Evolutionary conservation across 2,329 filamentous ascomycete species (phyloP).

Genomic region (Teratosphaeria zuluensis): DNA sequence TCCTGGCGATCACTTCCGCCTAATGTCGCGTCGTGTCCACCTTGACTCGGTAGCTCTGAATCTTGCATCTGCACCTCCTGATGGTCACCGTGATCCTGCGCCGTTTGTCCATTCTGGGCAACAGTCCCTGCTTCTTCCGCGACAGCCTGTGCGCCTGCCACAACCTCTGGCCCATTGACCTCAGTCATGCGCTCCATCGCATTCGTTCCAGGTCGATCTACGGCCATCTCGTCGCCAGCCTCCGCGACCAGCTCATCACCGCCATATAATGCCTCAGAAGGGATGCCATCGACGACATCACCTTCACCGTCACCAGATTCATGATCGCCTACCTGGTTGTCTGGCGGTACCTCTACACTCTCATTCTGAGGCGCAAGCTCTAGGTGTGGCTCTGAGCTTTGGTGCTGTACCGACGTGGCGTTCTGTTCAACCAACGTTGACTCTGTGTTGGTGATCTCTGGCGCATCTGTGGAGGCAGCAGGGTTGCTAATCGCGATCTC

Average conservation of each 20-base stretch:
- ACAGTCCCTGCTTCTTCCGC: not conserved
- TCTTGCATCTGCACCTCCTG: not conserved
- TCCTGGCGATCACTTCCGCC: not conserved
- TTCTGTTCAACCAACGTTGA: not conserved
- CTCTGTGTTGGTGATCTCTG: not conserved
- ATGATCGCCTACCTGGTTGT: not conserved
- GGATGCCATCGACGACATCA: not conserved
- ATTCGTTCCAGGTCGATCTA: not conserved
- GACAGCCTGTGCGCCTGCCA: not conserved
- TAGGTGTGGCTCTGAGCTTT: not conserved
- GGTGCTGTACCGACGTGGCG: not conserved
- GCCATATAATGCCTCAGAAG: not conserved
- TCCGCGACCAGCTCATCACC: not conserved
- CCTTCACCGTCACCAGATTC: not conserved
- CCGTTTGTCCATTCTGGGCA: not conserved
- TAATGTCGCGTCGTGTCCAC: not conserved
- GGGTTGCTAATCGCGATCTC: not conserved
- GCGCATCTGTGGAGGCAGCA: not conserved
- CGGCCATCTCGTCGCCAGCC: not conserved
- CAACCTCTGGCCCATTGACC: not conserved
- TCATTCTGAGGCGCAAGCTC: not conserved
- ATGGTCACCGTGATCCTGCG: not conserved
- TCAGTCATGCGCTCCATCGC: constrained; percentile 1
- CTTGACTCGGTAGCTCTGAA: not conserved
- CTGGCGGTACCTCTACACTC: not conserved